Percentiles rank a stretch among this genome's conserved stretches.
Conservation (phyloP, 1,139 yeast species). For the Geotrichum klebahnii region DNA sequence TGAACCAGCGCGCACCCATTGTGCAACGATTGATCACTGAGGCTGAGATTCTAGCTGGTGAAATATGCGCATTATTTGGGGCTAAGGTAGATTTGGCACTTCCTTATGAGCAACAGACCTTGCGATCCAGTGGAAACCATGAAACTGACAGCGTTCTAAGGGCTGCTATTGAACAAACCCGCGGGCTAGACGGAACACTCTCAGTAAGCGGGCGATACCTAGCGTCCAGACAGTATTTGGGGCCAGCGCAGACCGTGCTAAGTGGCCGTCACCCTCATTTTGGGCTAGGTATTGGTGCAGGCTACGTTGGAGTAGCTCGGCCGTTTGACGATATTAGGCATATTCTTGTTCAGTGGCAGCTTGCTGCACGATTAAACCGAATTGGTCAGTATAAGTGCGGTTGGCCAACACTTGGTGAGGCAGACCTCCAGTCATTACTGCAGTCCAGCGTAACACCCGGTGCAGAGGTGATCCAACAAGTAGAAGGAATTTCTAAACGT, state of each 20-base stretch:
- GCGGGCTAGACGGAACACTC: slow-evolving; percentile 14
- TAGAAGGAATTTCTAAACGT: slow-evolving; percentile 20
- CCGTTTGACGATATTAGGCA: slow-evolving; percentile 28
- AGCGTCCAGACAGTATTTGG: slow-evolving; percentile 10
- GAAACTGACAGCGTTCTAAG: not conserved
- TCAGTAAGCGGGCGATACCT: slow-evolving; percentile 16
- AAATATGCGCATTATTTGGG: slow-evolving; percentile 23
- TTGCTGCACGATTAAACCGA: slow-evolving; percentile 6
- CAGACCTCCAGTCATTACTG: not conserved
- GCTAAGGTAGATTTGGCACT: slow-evolving; percentile 15
- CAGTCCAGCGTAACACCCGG: not conserved
- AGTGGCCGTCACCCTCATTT: slow-evolving; percentile 22
- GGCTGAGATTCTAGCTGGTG: slow-evolving; percentile 20
- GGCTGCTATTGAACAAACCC: slow-evolving; percentile 2
- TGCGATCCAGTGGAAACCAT: slow-evolving; percentile 1
- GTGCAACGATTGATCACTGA: slow-evolving; percentile 16
- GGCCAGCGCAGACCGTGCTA: not conserved
- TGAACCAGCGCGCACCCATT: not conserved
- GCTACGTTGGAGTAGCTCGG: slow-evolving; percentile 28
- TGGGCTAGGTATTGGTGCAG: slow-evolving; percentile 28
- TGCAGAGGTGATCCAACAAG: not conserved
- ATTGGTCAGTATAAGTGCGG: not conserved
- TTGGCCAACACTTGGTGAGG: not conserved
- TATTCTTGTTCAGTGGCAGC: slow-evolving; percentile 26
- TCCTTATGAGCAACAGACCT: slow-evolving; percentile 19